Evolutionary conservation across 2,329 filamentous ascomycete species (phyloP), one percentile per base, ranked within the genome.

Genomic region (Fragosphaeria purpurea): DNA sequence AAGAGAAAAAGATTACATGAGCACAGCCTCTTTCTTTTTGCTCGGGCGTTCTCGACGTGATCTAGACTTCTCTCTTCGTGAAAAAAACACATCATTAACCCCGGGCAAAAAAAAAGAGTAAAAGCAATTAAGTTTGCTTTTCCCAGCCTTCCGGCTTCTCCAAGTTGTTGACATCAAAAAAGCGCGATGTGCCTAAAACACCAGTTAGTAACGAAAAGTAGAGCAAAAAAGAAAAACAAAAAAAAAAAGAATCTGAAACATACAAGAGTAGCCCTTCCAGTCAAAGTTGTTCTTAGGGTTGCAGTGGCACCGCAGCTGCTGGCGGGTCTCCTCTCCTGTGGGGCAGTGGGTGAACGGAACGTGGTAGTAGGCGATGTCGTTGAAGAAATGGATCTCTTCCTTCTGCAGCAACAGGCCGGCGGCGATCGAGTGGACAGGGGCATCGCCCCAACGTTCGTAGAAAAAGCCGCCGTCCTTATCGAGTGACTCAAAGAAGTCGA

Each of bases 251-350:
- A n/a, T 2, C 49, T 22, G 13, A 22, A 54, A 74, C 87, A 74
- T 80, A 94, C 90, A 97, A 66, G 88, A 95, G 67, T 96, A 97
- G 48, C 87, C 86, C 70, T 95, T 96, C 94, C 94, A 98, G 70
- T 98, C 93, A 75, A 98, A 98, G 74, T 98, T 98, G 53, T 97
- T 87, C 62, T 85, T 83, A 7, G 93, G 91, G 63, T 98, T 89
- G 72, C 93, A 98, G 68, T 90, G 85, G 69, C 93, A 98, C 65
- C 87, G 90, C 58, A 91, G 80, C 58, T 95, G 85, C 50, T 90
- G 68, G 57, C 90, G 82, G 49, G 79, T 81, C 70, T 95, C 78
- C 70, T 97, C 88, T 50, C 85, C 86, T 0, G 89, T 95, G 3
- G 93, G 93, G 69, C 93, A 98, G 70, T 98, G 93, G 5, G 90